phyloP scores from a whole-genome alignment of 2,329 filamentous ascomycete genomes.

The Trichocomaceae sp. region DNA sequence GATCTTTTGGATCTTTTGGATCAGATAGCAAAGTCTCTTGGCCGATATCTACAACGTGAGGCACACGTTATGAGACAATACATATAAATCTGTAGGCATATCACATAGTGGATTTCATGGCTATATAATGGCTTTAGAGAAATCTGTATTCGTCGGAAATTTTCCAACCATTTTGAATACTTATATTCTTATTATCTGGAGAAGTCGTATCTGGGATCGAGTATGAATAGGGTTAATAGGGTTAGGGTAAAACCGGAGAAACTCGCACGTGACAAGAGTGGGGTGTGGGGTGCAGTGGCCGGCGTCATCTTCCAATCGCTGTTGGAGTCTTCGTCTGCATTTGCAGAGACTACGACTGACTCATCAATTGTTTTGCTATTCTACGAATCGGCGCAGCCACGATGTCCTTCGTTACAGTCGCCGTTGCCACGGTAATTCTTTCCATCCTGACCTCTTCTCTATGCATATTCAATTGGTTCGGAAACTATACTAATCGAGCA shows the following conservation, averaged over 20 bases:
- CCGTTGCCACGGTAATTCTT: conserved; percentile 2
- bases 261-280: background rate
- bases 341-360: background rate
- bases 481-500: background rate
- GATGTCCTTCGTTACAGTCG: background rate
- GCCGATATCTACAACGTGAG: too few species aligned
- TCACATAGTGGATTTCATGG: too few species aligned
- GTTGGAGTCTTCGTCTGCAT: background rate
- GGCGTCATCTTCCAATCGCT: background rate
- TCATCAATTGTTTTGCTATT: background rate
- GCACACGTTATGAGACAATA: too few species aligned
- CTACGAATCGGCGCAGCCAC: background rate
- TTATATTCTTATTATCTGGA: too few species aligned
- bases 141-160: too few species aligned
- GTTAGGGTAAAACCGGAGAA: background rate
- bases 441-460: background rate
- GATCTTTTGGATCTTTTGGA: too few species aligned
- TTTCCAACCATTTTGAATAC: too few species aligned
- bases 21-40: too few species aligned
- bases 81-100: too few species aligned
- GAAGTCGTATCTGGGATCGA: too few species aligned
- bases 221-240: background rate
- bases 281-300: background rate
- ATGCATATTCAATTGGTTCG: background rate
- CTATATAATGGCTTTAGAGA: too few species aligned